phyloP scores from a whole-genome alignment of 805 yeast genomes.

The Lipomyces mesembrius region DNA sequence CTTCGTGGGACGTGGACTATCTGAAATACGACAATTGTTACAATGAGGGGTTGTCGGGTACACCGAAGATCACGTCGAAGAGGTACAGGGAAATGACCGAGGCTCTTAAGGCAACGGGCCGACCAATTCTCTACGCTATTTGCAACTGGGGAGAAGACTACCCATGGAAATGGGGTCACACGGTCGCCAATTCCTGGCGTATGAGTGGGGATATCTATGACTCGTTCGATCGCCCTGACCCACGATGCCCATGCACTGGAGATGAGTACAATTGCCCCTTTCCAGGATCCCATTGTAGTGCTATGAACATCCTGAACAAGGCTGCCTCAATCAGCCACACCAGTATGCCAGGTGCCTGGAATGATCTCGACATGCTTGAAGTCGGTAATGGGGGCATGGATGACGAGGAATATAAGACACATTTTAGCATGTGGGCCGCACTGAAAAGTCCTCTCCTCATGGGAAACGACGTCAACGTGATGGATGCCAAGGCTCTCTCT shows the following conservation, averaged over 20 bases:
- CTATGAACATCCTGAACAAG: background rate
- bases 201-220: conserved; percentile 43
- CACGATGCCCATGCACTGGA: background rate
- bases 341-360: conserved; percentile 41
- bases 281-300: background rate
- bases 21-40: conserved; percentile 46
- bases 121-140: conserved; percentile 43
- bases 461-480: conserved; percentile 42
- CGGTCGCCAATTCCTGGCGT: conserved; percentile 45
- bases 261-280: background rate
- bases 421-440: conserved; percentile 46
- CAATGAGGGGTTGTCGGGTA: background rate
- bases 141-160: conserved; percentile 47
- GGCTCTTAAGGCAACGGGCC: conserved; percentile 44
- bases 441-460: conserved; percentile 45
- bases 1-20: conserved; percentile 45
- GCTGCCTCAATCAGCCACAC: background rate
- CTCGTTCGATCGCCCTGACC: background rate
- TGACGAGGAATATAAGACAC: conserved; percentile 43
- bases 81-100: conserved; percentile 40
- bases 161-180: conserved; percentile 45
- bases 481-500: conserved; percentile 38
- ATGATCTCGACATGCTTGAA: conserved; percentile 45
- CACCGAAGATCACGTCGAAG: background rate
- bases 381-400: conserved; percentile 45